Percentiles rank a stretch among this genome's conserved stretches.
These are phyloP conservation scores for Mikania micrantha DNA, from an alignment of 129 eudicot species.

Conservation along the genomic window DNA sequence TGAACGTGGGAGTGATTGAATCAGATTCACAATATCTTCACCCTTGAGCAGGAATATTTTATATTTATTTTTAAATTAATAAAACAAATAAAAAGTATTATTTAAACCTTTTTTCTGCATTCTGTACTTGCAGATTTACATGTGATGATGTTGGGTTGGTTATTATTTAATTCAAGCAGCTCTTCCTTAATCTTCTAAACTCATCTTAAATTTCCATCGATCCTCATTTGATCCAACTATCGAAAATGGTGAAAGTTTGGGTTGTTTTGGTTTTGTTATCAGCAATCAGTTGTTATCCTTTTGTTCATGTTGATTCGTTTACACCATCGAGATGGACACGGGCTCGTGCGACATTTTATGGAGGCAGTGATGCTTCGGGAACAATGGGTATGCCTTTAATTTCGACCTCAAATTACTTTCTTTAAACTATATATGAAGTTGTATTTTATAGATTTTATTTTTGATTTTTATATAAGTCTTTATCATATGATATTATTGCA, in stretches of 20 bases:
- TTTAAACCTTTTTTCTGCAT: conserved; percentile 12
- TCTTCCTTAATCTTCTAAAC: conserved; percentile 1
- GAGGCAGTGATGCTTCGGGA: conserved; percentile 89
- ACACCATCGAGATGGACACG: conserved; percentile 51
- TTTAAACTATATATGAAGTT: background rate
- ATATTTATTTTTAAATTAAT: background rate
- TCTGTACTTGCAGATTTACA: conserved; percentile 41
- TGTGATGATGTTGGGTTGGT: conserved; percentile 49
- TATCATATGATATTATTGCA: too few relatives aligned
- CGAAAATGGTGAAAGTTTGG: conserved; percentile 37
- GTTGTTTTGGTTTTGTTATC: too few relatives aligned
- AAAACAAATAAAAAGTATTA: background rate
- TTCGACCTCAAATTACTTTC: background rate
- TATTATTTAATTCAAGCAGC: conserved; percentile 46
- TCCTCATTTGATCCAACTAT: background rate
- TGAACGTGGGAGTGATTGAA: conserved; percentile 72
- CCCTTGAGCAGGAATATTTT: conserved; percentile 22
- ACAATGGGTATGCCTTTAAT: conserved; percentile 60
- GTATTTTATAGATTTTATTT: background rate
- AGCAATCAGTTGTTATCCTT: conserved; percentile 8
- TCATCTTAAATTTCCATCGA: too few relatives aligned
- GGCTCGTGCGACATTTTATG: conserved; percentile 91
- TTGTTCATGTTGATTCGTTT: conserved; percentile 37
- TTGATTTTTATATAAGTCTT: too few relatives aligned
- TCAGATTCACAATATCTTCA: conserved; percentile 30